Base-by-base conservation (phyloP, 1,139 yeast species). In the Magnusiomyces fungicola region DNA sequence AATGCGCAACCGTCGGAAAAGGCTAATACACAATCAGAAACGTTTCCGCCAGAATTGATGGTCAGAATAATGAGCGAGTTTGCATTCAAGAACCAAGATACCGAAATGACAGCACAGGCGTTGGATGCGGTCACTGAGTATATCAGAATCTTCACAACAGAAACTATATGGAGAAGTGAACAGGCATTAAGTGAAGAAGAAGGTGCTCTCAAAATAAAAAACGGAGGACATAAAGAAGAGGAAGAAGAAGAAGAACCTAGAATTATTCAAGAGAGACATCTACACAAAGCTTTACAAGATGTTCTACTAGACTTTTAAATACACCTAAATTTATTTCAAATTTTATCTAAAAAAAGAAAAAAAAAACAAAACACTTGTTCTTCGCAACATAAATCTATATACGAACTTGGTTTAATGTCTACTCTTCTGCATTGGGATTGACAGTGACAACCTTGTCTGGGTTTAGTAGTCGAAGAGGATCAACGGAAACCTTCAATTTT, bases 391-490 rank as follows among this genome's bases (percentile, higher is more conserved):
- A n/a, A n/a, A n/a, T n/a, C n/a, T n/a, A n/a, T n/a, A n/a, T n/a
- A n/a, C n/a, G n/a, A n/a, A n/a, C n/a, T n/a, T n/a, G n/a, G n/a
- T n/a, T n/a, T n/a, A 16, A 32, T 32, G 10, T 32, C 36, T 32
- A 32, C 14, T 32, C 10, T 32, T n/a, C n/a, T n/a, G 36, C 4
- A 32, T 40, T 43, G 25, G 53, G 53, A 32, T 48, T 48, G 12
- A 51, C 30, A 18, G 62, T 61, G 84, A 59, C 71, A 69, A 86
- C 74, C 65, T 86, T 86, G 58, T 86, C 95, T 0, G 95, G 94
- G 60, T 86, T 86, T 66, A 86, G 64, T 43, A 86, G 72, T 59
- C 85, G 70, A 51, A 74, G 67, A 0, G 95, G 95, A 61, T 86
- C 96, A 50, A 85, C 63, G 0, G 88, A 78, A 51, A 81, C 58